Percentiles rank a stretch among this genome's conserved stretches.
Conservation (phyloP, 2,329 filamentous ascomycete species). For the Xylaria sp. region DNA sequence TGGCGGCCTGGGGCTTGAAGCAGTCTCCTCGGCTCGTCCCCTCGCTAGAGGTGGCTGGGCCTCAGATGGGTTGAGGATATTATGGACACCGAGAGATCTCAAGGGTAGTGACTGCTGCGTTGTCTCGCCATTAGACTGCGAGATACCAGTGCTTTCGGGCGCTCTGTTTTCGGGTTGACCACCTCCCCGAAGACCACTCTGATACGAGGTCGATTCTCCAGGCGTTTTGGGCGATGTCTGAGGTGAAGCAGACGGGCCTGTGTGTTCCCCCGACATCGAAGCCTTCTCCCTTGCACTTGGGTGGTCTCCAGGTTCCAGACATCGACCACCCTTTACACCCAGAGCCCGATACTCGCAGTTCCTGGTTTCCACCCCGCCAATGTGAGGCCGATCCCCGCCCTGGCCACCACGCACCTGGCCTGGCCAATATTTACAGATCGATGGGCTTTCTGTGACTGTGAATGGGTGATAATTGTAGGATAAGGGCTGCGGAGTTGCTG, state of each 20-base stretch:
- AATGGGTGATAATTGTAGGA: constrained; percentile 43
- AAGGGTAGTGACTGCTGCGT: constrained; percentile 45
- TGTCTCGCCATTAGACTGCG: constrained; percentile 46
- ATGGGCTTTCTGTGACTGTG: constrained; percentile 45
- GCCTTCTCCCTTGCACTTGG: constrained; percentile 65
- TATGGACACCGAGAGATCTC: constrained; percentile 55
- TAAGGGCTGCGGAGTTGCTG: constrained; percentile 49
- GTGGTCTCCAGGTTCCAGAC: constrained; percentile 63
- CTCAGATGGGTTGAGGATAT: constrained; percentile 57
- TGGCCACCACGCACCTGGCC: constrained; percentile 42
- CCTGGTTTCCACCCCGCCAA: constrained; percentile 43
- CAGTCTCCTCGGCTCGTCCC: constrained; percentile 33
- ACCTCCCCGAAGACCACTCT: constrained; percentile 45
- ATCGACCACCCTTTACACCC: constrained; percentile 60
- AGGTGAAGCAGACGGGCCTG: constrained; percentile 65
- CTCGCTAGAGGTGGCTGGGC: constrained; percentile 42
- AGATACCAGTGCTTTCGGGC: constrained; percentile 45
- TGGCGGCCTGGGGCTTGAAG: constrained; percentile 34
- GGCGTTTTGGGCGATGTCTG: constrained; percentile 58
- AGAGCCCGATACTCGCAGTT: constrained; percentile 44
- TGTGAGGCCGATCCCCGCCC: constrained; percentile 43
- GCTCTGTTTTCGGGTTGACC: constrained; percentile 44
- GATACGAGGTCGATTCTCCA: constrained; percentile 47
- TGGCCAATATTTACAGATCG: constrained; percentile 40
- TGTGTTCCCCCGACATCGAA: constrained; percentile 71